phyloP scores from a whole-genome alignment of 1,284 basidiomycete species.

The Sporisorium exsertum region DNA sequence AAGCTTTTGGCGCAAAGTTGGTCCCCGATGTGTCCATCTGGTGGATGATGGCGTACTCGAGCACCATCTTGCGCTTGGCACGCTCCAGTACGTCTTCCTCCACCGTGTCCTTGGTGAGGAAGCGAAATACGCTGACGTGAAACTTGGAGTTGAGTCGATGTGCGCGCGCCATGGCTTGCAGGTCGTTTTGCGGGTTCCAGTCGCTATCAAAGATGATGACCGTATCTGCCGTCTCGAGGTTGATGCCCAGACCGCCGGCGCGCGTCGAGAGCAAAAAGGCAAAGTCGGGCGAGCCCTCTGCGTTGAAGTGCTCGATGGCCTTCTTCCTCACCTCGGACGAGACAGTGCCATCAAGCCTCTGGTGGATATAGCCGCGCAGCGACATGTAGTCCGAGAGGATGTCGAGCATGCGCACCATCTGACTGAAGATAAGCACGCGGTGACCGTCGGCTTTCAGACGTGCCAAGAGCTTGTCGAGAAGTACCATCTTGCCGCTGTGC shows the following conservation, averaged over 20 bases:
- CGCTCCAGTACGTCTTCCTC: constrained; percentile 98
- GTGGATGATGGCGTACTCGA: constrained; percentile 99
- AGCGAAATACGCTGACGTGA: constrained; percentile 95
- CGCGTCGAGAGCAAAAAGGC: constrained; percentile 67
- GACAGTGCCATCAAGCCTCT: constrained; percentile 82
- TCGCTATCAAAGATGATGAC: constrained; percentile 94
- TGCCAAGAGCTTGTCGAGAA: constrained; percentile 71
- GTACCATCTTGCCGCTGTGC: constrained; percentile 72
- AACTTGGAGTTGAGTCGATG: constrained; percentile 75
- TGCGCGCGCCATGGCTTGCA: constrained; percentile 99
- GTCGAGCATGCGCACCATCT: constrained; percentile 99
- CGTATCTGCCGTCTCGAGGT: constrained; percentile 86
- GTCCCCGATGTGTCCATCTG: constrained; percentile 99
- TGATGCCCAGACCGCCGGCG: constrained; percentile 69
- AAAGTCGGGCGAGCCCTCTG: constrained; percentile 78
- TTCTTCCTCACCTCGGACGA: constrained; percentile 85
- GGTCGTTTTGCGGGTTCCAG: constrained; percentile 96
- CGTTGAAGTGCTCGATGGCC: constrained; percentile 82
- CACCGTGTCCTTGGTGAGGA: constrained; percentile 98
- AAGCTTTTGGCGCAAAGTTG: constrained; percentile 81
- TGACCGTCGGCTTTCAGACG: constrained; percentile 71
- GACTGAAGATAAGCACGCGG: constrained; percentile 76
- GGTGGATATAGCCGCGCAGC: constrained; percentile 85
- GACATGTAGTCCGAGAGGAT: constrained; percentile 97
- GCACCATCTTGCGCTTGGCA: constrained; percentile 99